phyloP scores from a whole-genome alignment of 208 protist species.

The Angomonas ambiguus region DNA sequence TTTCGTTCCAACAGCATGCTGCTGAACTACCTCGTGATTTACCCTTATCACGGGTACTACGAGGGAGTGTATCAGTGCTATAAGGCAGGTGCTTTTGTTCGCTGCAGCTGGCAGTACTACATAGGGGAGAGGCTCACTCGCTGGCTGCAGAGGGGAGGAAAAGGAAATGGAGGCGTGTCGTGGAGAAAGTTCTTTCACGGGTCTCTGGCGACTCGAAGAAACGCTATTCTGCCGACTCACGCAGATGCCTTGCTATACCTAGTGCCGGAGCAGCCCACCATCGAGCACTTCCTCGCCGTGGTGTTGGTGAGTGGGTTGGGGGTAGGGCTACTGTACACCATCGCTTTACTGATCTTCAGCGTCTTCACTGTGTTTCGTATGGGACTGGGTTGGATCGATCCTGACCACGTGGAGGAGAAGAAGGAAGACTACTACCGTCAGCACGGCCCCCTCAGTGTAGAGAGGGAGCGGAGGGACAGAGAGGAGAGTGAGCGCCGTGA shows the following conservation, averaged over 20 bases:
- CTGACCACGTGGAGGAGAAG: constrained; percentile 16
- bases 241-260: constrained; percentile 57
- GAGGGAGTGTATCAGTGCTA: constrained; percentile 41
- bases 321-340: constrained; percentile 23
- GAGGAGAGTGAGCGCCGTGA: neutral
- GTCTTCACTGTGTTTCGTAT: constrained; percentile 21
- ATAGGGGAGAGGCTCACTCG: neutral
- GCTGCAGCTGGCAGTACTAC: neutral
- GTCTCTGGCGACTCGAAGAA: constrained; percentile 20
- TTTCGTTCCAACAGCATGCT: constrained; percentile 45
- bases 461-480: constrained; percentile 10
- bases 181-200: constrained; percentile 18
- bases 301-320: constrained; percentile 3
- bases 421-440: constrained; percentile 29
- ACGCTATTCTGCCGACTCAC: constrained; percentile 26
- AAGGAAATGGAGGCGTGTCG: neutral
- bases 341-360: constrained; percentile 31
- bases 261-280: constrained; percentile 30
- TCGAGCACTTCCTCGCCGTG: constrained; percentile 26
- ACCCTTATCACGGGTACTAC: constrained; percentile 69
- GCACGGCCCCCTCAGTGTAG: constrained; percentile 20
- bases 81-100: constrained; percentile 5
- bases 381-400: constrained; percentile 26
- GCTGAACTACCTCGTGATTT: constrained; percentile 41
- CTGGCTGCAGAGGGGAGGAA: neutral